phyloP scores from a whole-genome alignment of 2,329 filamentous ascomycete genomes.

The Macroventuria anomochaeta region DNA sequence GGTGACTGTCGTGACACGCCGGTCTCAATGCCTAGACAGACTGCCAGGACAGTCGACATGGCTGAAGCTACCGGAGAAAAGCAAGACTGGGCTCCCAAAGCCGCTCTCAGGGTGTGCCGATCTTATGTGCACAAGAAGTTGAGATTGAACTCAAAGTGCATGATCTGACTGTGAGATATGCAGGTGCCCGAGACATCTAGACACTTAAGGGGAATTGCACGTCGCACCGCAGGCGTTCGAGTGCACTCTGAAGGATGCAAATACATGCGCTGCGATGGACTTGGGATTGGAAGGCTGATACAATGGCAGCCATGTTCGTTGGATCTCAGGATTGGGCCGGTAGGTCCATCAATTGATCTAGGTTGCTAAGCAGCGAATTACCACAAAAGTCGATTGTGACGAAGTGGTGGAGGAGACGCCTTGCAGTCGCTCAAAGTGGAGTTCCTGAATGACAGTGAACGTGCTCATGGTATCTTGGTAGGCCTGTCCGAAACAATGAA shows the following conservation, averaged over 20 bases:
- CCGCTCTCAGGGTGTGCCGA: neutral
- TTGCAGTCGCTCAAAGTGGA: neutral
- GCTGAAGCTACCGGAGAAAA: neutral
- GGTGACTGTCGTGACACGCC: neutral
- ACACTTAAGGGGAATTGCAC: neutral
- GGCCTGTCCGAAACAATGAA: neutral
- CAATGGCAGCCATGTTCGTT: neutral
- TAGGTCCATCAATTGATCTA: too few relatives aligned
- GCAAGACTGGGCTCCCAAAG: neutral
- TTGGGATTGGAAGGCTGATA: neutral
- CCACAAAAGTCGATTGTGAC: neutral
- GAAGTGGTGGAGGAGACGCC: neutral
- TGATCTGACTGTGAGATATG: conserved; percentile 6
- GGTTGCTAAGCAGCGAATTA: too few relatives aligned
- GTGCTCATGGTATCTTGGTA: neutral
- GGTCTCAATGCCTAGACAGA: neutral
- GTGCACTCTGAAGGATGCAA: neutral
- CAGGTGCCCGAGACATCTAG: neutral
- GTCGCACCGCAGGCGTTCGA: neutral
- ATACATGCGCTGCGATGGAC: neutral
- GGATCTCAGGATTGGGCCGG: too few relatives aligned
- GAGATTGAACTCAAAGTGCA: conserved; percentile 4
- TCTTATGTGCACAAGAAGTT: neutral
- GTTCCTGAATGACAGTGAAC: too few relatives aligned
- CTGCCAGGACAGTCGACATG: neutral